These are phyloP conservation scores for Cylindrodendrum hubeiense DNA, from an alignment of 2,329 filamentous ascomycete species.

Conservation along the genomic window DNA sequence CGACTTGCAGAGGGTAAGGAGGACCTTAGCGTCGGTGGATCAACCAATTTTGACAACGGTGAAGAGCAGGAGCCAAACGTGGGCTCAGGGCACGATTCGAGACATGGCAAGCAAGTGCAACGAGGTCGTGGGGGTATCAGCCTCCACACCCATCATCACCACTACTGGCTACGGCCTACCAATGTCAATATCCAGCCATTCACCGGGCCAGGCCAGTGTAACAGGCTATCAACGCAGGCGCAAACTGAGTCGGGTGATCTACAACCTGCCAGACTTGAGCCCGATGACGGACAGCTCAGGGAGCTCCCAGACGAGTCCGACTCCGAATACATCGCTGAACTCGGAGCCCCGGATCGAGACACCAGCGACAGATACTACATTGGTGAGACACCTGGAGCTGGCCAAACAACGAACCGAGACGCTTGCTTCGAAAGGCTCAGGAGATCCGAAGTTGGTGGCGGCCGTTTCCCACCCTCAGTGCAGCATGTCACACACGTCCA, in stretches of 20 bases:
- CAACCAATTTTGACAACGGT: slow-evolving; percentile 20
- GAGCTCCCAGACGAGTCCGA: slow-evolving; percentile 34
- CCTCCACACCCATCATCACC: slow-evolving; percentile 71
- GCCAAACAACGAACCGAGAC: slow-evolving; percentile 29
- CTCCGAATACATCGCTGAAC: slow-evolving; percentile 45
- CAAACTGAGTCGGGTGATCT: slow-evolving; percentile 33
- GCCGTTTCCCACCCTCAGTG: slow-evolving; percentile 11
- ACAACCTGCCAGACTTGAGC: slow-evolving; percentile 37
- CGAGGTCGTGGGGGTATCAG: slow-evolving; percentile 52
- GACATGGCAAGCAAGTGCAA: slow-evolving; percentile 38
- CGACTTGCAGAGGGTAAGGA: slow-evolving; percentile 26
- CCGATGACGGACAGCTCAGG: slow-evolving; percentile 31
- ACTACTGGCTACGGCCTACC: slow-evolving; percentile 66
- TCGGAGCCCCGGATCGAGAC: slow-evolving; percentile 21
- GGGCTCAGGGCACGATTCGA: slow-evolving; percentile 38
- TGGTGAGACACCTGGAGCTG: slow-evolving; percentile 25
- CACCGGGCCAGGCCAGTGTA: background rate
- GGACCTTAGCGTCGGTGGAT: slow-evolving; percentile 20
- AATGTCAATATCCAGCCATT: slow-evolving; percentile 33
- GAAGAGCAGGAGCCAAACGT: slow-evolving; percentile 23
- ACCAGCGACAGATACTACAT: slow-evolving; percentile 50
- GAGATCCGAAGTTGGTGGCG: background rate
- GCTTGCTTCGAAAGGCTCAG: slow-evolving; percentile 18
- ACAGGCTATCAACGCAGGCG: slow-evolving; percentile 18
- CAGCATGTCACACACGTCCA: slow-evolving; percentile 46